These are phyloP conservation scores for Ophiocordyceps sinensis DNA, from an alignment of 2,329 filamentous ascomycete genomes.

Conservation along the genomic window DNA sequence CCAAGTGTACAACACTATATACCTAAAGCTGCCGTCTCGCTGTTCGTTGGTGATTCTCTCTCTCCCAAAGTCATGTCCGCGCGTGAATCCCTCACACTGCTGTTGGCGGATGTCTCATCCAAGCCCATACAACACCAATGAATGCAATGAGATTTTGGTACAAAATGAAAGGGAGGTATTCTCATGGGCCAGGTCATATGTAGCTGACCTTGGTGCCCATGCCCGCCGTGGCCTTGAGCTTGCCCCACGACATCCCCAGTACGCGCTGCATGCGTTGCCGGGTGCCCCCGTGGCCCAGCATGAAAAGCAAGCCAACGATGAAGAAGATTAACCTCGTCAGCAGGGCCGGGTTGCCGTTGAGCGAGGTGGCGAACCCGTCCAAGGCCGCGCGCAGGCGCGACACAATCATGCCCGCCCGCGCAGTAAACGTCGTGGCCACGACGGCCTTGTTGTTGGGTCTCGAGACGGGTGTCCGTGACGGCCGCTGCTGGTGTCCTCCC, in stretches of 20 bases:
- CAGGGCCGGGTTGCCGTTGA: constrained; percentile 42
- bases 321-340: constrained; percentile 59
- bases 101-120: not conserved
- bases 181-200: constrained; percentile 41
- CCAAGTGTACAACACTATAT: too few relatives aligned
- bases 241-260: constrained; percentile 59
- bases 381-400: constrained; percentile 36
- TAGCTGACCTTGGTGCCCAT: constrained; percentile 98
- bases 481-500: constrained; percentile 11
- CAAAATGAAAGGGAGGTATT: constrained; percentile 3
- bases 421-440: constrained; percentile 23
- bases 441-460: constrained; percentile 15
- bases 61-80: not conserved
- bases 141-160: constrained; percentile 10
- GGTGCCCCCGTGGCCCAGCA: constrained; percentile 61
- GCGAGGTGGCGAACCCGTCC: constrained; percentile 31
- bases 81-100: not conserved
- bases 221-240: constrained; percentile 69
- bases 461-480: constrained; percentile 9
- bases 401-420: constrained; percentile 37
- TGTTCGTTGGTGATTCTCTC: not conserved
- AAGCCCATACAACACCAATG: constrained; percentile 13
- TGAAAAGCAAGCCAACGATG: constrained; percentile 59
- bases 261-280: constrained; percentile 60
- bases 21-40: not conserved